Base-by-base conservation (phyloP, 2,329 filamentous ascomycete genomes). In the Ophiostoma perfectum region DNA sequence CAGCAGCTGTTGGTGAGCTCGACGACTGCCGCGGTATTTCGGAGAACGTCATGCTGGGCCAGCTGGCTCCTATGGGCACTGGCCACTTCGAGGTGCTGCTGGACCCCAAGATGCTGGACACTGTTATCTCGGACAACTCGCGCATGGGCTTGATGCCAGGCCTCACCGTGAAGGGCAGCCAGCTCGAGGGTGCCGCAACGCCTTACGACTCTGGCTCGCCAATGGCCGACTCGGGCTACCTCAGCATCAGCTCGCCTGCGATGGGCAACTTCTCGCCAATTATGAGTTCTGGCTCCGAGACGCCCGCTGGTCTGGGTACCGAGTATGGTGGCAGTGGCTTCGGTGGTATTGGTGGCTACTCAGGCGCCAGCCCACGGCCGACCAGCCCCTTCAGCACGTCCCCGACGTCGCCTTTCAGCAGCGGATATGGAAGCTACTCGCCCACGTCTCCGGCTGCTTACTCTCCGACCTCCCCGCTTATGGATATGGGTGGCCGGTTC, bases 21-120 rank as follows among this genome's bases (percentile, higher is more conserved):
- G 95, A 99, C 76, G 95, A 99, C 79, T 99, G 96, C 81, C 91
- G 93, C 70, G 95, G 95, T 84, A 94, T 99, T 66, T 98, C 95
- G 16, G 95, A 99, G 81, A 99, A 99, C 81, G 90, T 99, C 77
- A 99, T 99, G 87, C 86, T 99, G 71, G 95, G 95, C 71, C 95
- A 99, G 81, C 87, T 98, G 80, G 95, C 96, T 5, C 95, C 96
- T 42, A 94, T 97, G 85, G 95, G 95, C 71, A 99, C 96, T 69
- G 95, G 95, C 72, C 93, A 97, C 78, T 94, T 99, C 75, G 93
- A 99, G 72, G 88, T 98, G 67, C 88, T 93, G 73, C 85, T 99
- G 73, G 96, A 99, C 77, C 93, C 93, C 72, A 91, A 91, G 79
- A 96, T 99, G 92, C 86, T 98, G 60, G 92, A 96, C 78, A 97